These are phyloP conservation scores for Aspergillus bertholletiae DNA, from an alignment of 495 filamentous ascomycete species.

Conservation along the genomic window DNA sequence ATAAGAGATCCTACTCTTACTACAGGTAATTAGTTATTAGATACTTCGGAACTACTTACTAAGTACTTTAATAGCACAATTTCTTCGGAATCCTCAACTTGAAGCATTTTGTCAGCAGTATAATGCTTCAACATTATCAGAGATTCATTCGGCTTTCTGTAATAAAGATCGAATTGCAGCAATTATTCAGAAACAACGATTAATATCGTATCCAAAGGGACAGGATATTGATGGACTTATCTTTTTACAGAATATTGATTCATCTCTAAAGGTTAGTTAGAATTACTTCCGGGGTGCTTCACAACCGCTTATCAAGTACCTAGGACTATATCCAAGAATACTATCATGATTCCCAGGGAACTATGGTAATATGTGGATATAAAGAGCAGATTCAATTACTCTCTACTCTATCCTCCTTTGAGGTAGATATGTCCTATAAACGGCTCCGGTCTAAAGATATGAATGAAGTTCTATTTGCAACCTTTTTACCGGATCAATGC, in stretches of 20 bases:
- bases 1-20: neutral
- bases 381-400: slow-evolving; percentile 5
- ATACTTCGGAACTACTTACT: neutral
- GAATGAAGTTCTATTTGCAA: slow-evolving; percentile 10
- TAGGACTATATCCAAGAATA: slow-evolving; percentile 13
- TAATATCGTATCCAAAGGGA: slow-evolving; percentile 5
- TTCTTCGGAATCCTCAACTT: slow-evolving; percentile 8
- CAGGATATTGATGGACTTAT: slow-evolving; percentile 9
- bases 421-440: slow-evolving; percentile 9
- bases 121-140: too few species aligned
- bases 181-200: slow-evolving; percentile 9
- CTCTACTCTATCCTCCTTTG: too few species aligned
- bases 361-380: slow-evolving; percentile 8
- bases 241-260: neutral
- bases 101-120: slow-evolving; percentile 7
- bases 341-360: slow-evolving; percentile 2
- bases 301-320: neutral
- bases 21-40: slow-evolving; percentile 8
- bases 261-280: slow-evolving; percentile 1
- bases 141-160: too few species aligned
- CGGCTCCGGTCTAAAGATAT: slow-evolving; percentile 2
- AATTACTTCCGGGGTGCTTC: too few species aligned
- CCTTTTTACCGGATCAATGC: neutral
- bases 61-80: slow-evolving; percentile 3
- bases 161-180: slow-evolving; percentile 4